Conservation (phyloP, 2,329 filamentous ascomycete genomes). For the Arthrobotrys pseudoclavata region DNA sequence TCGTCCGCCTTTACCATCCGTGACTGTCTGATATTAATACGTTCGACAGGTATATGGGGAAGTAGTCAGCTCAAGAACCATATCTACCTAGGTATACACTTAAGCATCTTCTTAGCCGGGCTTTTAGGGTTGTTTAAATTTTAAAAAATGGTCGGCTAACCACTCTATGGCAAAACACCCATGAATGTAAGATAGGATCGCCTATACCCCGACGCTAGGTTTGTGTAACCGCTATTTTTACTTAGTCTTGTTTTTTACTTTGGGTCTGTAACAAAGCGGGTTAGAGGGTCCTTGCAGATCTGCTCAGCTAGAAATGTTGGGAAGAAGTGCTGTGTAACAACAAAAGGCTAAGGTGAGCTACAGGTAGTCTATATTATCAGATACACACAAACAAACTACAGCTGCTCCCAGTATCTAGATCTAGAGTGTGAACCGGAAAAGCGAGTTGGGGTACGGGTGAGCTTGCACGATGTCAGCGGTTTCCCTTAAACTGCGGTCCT, state of each 20-base stretch:
- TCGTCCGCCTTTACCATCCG: too few relatives aligned
- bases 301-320: neutral
- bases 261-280: neutral
- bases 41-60: neutral
- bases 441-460: too few relatives aligned
- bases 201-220: neutral
- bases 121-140: neutral
- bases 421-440: too few relatives aligned
- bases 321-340: too few relatives aligned
- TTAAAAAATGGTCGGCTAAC: neutral
- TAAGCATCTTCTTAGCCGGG: neutral
- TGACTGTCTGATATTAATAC: too few relatives aligned
- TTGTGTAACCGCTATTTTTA: conserved; percentile 1
- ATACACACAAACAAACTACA: too few relatives aligned
- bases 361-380: too few relatives aligned
- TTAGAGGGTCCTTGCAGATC: neutral
- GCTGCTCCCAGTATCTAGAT: too few relatives aligned
- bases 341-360: too few relatives aligned
- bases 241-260: neutral
- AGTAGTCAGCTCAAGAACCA: neutral
- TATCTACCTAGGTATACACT: neutral
- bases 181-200: neutral
- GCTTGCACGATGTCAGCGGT: too few relatives aligned
- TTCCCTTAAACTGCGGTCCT: too few relatives aligned
- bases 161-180: neutral